These are phyloP conservation scores for Xylaria palmicola DNA, from an alignment of 495 filamentous ascomycete genomes.

Conservation along the genomic window DNA sequence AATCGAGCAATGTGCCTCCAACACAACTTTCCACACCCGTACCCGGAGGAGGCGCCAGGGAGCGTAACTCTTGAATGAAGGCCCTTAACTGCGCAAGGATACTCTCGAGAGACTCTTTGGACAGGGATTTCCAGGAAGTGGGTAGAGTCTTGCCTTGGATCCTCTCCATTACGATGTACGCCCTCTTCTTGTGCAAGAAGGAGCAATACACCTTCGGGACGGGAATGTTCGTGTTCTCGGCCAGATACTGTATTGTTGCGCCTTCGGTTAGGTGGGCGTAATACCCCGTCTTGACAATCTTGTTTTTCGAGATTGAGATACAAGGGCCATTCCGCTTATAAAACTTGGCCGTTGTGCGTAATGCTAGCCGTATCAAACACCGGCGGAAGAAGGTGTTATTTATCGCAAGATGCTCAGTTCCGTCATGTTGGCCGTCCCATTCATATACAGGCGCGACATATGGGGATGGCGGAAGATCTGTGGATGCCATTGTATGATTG, in stretches of 20 bases:
- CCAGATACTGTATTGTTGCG: slow-evolving; percentile 46
- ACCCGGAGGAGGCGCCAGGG: slow-evolving; percentile 34
- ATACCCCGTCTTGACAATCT: slow-evolving; percentile 39
- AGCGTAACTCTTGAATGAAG: slow-evolving; percentile 43
- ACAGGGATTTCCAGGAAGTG: slow-evolving; percentile 24
- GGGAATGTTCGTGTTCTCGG: slow-evolving; percentile 49
- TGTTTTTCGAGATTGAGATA: no score
- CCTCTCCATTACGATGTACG: slow-evolving; percentile 54
- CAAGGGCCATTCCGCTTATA: no score
- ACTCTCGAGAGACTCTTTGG: slow-evolving; percentile 41
- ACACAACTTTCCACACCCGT: slow-evolving; percentile 37
- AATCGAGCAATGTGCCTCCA: slow-evolving; percentile 44
- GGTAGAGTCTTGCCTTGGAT: neutral
- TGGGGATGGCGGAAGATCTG: no score
- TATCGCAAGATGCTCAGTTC: no score
- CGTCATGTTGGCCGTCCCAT: no score
- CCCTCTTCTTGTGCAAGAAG: slow-evolving; percentile 40
- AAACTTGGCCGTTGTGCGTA: no score
- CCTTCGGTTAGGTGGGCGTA: slow-evolving; percentile 45
- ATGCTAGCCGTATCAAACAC: no score
- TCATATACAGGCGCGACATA: no score
- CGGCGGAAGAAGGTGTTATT: no score
- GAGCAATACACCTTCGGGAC: slow-evolving; percentile 52
- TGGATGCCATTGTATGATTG: no score
- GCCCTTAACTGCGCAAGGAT: slow-evolving; percentile 46